Evolutionary conservation across 768 basidiomycete genomes (phyloP).

Genomic region (Boletus pseudo-olivaceus): DNA sequence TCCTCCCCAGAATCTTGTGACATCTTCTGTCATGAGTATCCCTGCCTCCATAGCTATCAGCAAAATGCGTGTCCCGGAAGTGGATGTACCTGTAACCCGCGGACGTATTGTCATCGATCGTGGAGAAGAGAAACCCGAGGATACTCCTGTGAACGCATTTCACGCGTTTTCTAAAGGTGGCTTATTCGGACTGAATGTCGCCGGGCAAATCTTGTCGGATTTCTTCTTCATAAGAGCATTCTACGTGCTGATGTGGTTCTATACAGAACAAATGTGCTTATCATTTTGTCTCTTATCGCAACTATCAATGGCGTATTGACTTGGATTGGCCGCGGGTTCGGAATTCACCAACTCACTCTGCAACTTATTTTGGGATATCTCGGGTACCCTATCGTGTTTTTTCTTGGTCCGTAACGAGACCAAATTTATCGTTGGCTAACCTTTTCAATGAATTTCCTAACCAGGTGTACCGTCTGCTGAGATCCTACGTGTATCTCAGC

Average conservation of each 20-base stretch:
- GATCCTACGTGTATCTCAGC: slow-evolving; percentile 73
- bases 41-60: slow-evolving; percentile 92
- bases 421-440: not conserved
- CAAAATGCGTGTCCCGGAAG: slow-evolving; percentile 82
- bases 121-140: slow-evolving; percentile 53
- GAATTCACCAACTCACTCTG: slow-evolving; percentile 76
- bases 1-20: slow-evolving; percentile 75
- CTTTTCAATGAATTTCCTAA: slow-evolving; percentile 1
- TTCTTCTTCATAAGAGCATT: not conserved
- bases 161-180: slow-evolving; percentile 90
- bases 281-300: slow-evolving; percentile 78
- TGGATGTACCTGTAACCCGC: slow-evolving; percentile 82
- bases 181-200: slow-evolving; percentile 78
- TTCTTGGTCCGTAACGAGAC: slow-evolving; percentile 41
- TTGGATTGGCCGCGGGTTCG: slow-evolving; percentile 86
- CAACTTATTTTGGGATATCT: slow-evolving; percentile 84
- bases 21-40: slow-evolving; percentile 92
- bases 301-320: slow-evolving; percentile 82
- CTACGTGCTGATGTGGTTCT: slow-evolving; percentile 5
- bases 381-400: slow-evolving; percentile 85
- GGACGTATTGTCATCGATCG: slow-evolving; percentile 79
- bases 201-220: slow-evolving; percentile 78
- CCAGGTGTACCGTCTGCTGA: slow-evolving; percentile 73
- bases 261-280: slow-evolving; percentile 74
- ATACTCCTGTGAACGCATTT: slow-evolving; percentile 69